These are phyloP conservation scores for Kentomonas sorsogonicus DNA, from an alignment of 208 protist species.

Conservation along the genomic window DNA sequence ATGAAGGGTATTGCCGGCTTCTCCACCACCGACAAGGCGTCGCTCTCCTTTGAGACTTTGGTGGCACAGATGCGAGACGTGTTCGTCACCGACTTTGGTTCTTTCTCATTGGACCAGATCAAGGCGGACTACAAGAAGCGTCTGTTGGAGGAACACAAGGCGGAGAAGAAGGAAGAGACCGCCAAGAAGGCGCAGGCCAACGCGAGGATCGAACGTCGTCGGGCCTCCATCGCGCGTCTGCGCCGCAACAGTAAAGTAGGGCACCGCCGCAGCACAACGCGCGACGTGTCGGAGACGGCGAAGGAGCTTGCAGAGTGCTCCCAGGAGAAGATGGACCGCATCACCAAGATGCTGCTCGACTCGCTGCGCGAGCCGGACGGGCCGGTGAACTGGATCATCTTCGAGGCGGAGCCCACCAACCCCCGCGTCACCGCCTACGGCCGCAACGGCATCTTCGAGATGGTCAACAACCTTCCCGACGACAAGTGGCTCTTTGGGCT, in stretches of 20 bases:
- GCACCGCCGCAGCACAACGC: no score
- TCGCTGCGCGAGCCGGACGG: slow-evolving; percentile 60
- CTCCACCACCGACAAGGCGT: slow-evolving; percentile 51
- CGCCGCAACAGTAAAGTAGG: no score
- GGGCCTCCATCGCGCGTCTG: no score
- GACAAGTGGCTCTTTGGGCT: slow-evolving; percentile 77
- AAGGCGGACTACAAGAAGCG: slow-evolving; percentile 60
- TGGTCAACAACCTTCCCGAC: slow-evolving; percentile 64
- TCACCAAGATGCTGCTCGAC: slow-evolving; percentile 37
- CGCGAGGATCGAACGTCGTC: no score
- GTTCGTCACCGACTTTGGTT: slow-evolving; percentile 71
- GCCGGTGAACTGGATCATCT: slow-evolving; percentile 76
- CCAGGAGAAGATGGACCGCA: no score
- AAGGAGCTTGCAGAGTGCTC: slow-evolving; percentile 20
- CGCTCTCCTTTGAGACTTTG: slow-evolving; percentile 54
- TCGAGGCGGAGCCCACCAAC: slow-evolving; percentile 42
- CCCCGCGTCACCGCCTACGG: slow-evolving; percentile 48
- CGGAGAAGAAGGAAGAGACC: slow-evolving; percentile 9
- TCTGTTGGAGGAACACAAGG: slow-evolving; percentile 44
- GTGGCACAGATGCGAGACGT: slow-evolving; percentile 60
- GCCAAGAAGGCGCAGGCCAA: slow-evolving; percentile 12
- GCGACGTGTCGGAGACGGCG: no score
- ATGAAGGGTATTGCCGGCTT: slow-evolving; percentile 58
- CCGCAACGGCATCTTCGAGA: slow-evolving; percentile 65
- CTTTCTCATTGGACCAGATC: slow-evolving; percentile 73